These are phyloP conservation scores for Xylaria sp. DNA, from an alignment of 2,329 filamentous ascomycete genomes.

Conservation along the genomic window DNA sequence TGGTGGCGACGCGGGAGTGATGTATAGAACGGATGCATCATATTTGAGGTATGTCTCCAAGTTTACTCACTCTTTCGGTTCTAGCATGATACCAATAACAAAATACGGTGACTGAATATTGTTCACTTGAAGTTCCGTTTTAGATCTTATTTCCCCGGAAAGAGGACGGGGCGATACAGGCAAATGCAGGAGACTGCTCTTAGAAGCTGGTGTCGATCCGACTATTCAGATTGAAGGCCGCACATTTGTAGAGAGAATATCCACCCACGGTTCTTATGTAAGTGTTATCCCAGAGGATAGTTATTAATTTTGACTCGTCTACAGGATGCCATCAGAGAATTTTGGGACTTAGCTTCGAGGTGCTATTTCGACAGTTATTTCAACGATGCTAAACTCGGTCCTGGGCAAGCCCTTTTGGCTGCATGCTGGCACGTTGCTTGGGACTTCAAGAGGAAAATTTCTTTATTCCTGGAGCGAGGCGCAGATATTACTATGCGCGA, in stretches of 20 bases:
- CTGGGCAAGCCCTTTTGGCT: background rate
- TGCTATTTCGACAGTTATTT: background rate
- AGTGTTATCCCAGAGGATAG: background rate
- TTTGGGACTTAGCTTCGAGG: background rate
- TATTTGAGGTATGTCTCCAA: background rate
- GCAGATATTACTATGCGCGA: background rate
- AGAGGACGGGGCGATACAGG: background rate
- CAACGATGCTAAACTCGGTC: background rate
- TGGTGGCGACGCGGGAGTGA: background rate
- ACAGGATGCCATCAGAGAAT: background rate
- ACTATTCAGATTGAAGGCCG: background rate
- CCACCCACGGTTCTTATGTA: background rate
- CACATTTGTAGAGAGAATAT: background rate
- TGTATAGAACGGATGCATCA: background rate
- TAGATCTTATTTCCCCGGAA: background rate
- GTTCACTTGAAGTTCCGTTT: background rate
- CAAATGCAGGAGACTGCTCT: background rate
- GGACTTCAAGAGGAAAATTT: background rate
- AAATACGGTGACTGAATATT: background rate
- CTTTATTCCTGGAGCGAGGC: background rate
- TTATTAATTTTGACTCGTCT: background rate
- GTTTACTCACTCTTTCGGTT: too few species aligned
- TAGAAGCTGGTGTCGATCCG: slow-evolving; percentile 11
- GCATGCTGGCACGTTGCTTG: background rate
- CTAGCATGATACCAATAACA: background rate